Conservation (phyloP, 1,139 yeast species). For the Lodderomyces theae region DNA sequence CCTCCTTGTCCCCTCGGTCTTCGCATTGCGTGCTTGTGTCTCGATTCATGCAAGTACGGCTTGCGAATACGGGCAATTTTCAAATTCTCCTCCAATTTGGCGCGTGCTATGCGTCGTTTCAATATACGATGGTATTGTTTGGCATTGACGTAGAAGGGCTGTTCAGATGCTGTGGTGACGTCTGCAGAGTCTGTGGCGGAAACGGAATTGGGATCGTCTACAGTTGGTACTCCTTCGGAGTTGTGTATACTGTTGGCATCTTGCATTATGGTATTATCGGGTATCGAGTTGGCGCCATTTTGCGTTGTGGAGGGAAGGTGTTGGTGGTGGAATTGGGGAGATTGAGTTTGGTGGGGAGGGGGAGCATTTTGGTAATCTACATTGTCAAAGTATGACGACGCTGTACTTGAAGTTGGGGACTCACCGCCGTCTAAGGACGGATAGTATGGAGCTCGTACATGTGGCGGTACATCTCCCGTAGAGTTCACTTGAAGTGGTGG, state of each 20-base stretch:
- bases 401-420: slow-evolving; percentile 6
- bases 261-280: background rate
- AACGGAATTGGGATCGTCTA: background rate
- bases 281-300: background rate
- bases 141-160: slow-evolving; percentile 96
- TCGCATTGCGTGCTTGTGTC: slow-evolving; percentile 99
- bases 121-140: slow-evolving; percentile 94
- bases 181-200: background rate
- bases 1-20: slow-evolving; percentile 99
- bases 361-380: slow-evolving; percentile 3
- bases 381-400: slow-evolving; percentile 6
- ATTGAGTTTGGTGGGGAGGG: too few relatives aligned
- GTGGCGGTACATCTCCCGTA: slow-evolving; percentile 2
- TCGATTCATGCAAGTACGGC: slow-evolving; percentile 93
- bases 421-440: background rate
- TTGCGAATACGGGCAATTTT: slow-evolving; percentile 87
- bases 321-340: slow-evolving; percentile 4
- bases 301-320: background rate
- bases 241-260: slow-evolving; percentile 2
- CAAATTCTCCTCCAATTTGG: slow-evolving; percentile 83
- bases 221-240: too few relatives aligned
- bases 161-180: slow-evolving; percentile 46
- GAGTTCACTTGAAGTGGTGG: background rate
- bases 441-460: background rate
- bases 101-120: slow-evolving; percentile 90